Evolutionary conservation across 1,139 yeast species (phyloP).

Genomic region (Blastobotrys niveus): DNA sequence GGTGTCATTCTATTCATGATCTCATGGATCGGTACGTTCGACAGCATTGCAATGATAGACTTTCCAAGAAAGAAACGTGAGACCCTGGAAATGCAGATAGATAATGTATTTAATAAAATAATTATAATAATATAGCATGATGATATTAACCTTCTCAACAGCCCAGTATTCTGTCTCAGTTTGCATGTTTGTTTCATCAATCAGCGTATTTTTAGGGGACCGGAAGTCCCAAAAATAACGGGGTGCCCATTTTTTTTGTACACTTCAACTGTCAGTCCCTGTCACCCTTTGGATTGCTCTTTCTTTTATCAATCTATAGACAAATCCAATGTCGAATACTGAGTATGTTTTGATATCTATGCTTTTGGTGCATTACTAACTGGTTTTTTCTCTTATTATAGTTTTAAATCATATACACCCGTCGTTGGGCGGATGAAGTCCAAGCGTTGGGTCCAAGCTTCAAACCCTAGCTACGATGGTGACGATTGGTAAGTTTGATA

Average conservation of each 20-base stretch:
- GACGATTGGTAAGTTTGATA: slow-evolving; percentile 31
- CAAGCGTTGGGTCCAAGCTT: slow-evolving; percentile 36
- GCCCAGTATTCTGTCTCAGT: no score
- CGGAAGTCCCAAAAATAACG: no score
- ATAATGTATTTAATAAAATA: background rate
- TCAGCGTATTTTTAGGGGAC: no score
- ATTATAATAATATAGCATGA: background rate
- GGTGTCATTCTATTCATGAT: slow-evolving; percentile 74
- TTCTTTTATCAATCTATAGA: no score
- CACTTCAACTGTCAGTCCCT: no score
- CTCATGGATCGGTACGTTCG: slow-evolving; percentile 84
- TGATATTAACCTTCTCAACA: no score
- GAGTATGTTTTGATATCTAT: background rate
- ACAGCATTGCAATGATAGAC: slow-evolving; percentile 53
- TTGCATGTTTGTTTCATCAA: no score
- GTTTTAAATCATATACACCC: slow-evolving; percentile 26
- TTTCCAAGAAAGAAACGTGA: slow-evolving; percentile 27
- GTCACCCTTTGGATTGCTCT: no score
- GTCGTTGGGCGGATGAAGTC: slow-evolving; percentile 36
- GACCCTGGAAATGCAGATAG: no score
- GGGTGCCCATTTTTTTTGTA: no score
- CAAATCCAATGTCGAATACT: background rate
- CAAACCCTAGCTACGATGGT: slow-evolving; percentile 34
- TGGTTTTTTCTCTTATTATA: background rate
- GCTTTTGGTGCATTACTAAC: no score